A percentile compares a stretch with the other conserved stretches of the same genome.
These are phyloP conservation scores for Penicillium canariense DNA, from an alignment of 495 filamentous ascomycete species.

Conservation along the genomic window DNA sequence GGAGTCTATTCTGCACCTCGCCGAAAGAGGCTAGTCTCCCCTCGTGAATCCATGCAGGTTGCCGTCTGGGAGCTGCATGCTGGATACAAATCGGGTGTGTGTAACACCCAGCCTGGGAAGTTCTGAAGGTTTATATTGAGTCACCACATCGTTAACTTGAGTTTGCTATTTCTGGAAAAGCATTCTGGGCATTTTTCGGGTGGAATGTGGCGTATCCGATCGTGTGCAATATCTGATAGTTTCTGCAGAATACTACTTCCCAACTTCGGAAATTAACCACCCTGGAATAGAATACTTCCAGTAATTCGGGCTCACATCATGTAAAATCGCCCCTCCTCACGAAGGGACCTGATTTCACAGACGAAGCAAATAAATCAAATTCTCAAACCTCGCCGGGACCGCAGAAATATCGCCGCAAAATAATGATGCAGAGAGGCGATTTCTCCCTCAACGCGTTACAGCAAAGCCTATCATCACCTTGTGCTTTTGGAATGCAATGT, in stretches of 20 bases:
- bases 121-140: too few relatives aligned
- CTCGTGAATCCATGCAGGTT: conserved; percentile 25
- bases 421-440: too few relatives aligned
- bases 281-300: too few relatives aligned
- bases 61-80: conserved; percentile 24
- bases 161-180: background rate
- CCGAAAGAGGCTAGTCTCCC: conserved; percentile 24
- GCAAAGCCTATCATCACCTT: background rate
- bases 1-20: conserved; percentile 34
- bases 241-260: too few relatives aligned
- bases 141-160: background rate
- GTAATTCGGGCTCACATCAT: too few relatives aligned
- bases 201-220: background rate
- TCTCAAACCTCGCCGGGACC: too few relatives aligned
- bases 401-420: too few relatives aligned
- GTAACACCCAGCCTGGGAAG: background rate
- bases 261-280: too few relatives aligned
- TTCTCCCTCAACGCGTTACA: background rate
- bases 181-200: background rate
- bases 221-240: background rate
- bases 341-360: too few relatives aligned
- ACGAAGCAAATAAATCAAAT: too few relatives aligned
- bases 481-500: background rate
- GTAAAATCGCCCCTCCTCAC: too few relatives aligned
- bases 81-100: conserved; percentile 8